Evolutionary conservation across 2,329 filamentous ascomycete species (phyloP).

Genomic region (Pestalotiopsis sp.): DNA sequence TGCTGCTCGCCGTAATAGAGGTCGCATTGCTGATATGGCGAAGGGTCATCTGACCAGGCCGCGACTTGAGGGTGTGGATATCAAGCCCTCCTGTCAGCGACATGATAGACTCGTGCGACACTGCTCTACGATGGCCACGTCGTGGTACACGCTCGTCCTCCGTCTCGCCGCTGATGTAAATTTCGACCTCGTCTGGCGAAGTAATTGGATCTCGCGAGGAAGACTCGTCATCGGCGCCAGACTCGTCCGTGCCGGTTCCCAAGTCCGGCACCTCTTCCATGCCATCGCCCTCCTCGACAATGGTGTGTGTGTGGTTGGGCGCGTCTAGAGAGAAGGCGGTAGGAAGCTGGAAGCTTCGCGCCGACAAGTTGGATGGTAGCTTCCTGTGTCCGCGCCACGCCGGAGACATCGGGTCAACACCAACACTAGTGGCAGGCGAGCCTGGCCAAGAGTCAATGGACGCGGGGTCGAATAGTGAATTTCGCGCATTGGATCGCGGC

Average conservation of each 20-base stretch:
- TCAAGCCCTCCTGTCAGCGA: constrained; percentile 87
- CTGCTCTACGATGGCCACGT: constrained; percentile 61
- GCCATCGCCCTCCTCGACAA: constrained; percentile 34
- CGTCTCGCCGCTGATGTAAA: constrained; percentile 21
- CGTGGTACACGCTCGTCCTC: constrained; percentile 40
- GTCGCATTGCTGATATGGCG: constrained; percentile 53
- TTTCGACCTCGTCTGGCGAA: constrained; percentile 30
- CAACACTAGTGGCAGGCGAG: constrained; percentile 79
- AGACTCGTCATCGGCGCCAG: constrained; percentile 32
- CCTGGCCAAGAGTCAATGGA: constrained; percentile 71
- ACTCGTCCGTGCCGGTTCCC: constrained; percentile 36
- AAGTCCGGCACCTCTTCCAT: constrained; percentile 33
- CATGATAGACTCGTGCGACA: constrained; percentile 87
- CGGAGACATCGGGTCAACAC: constrained; percentile 68
- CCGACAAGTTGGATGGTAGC: constrained; percentile 57
- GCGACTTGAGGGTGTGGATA: constrained; percentile 78
- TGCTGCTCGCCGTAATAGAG: constrained; percentile 59
- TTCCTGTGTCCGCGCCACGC: constrained; percentile 58
- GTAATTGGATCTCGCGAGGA: constrained; percentile 20
- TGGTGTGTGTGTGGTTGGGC: constrained; percentile 27
- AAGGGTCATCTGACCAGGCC: constrained; percentile 74
- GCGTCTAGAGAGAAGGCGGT: constrained; percentile 26
- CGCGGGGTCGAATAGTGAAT: constrained; percentile 77
- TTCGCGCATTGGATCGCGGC: constrained; percentile 72
- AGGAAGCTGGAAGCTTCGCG: constrained; percentile 46